These are phyloP conservation scores for Yamadazyma oceani DNA, from an alignment of 1,139 yeast genomes.

Conservation along the genomic window DNA sequence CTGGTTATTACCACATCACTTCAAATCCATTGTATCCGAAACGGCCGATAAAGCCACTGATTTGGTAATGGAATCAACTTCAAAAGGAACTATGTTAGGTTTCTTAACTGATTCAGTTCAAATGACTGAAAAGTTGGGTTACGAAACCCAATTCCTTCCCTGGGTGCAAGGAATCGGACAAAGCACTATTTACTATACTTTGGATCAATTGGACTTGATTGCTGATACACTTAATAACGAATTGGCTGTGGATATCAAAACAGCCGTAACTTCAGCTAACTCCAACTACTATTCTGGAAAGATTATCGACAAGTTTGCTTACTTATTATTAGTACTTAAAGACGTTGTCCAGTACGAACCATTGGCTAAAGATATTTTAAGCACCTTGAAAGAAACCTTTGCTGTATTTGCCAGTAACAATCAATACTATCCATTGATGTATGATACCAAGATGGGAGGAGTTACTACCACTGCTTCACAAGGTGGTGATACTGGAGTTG, in stretches of 20 bases:
- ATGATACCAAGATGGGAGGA: slow-evolving; percentile 37
- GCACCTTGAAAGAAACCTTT: slow-evolving; percentile 57
- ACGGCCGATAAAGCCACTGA: slow-evolving; percentile 44
- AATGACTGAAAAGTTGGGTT: slow-evolving; percentile 51
- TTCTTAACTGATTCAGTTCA: slow-evolving; percentile 50
- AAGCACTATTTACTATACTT: slow-evolving; percentile 27
- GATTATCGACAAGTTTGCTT: slow-evolving; percentile 71
- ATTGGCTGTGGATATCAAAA: slow-evolving; percentile 52
- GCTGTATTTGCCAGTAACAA: slow-evolving; percentile 56
- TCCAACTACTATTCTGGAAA: slow-evolving; percentile 81
- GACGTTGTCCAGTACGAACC: slow-evolving; percentile 50
- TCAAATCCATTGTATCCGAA: slow-evolving; percentile 45
- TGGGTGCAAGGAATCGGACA: slow-evolving; percentile 40
- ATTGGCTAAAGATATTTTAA: slow-evolving; percentile 45
- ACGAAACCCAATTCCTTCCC: slow-evolving; percentile 59
- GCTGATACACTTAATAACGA: slow-evolving; percentile 52
- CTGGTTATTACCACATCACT: slow-evolving; percentile 75
- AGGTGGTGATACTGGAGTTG: slow-evolving; percentile 1
- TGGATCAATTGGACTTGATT: slow-evolving; percentile 38
- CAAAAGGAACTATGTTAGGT: slow-evolving; percentile 69
- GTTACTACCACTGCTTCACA: slow-evolving; percentile 1
- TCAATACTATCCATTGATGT: slow-evolving; percentile 62
- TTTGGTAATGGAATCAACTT: slow-evolving; percentile 54
- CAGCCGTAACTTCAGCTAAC: slow-evolving; percentile 54
- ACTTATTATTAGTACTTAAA: slow-evolving; percentile 62